A percentile compares a stretch with the other conserved stretches of the same genome.
These are phyloP conservation scores for Parsonsia alboflavescens DNA, from an alignment of 257 asterid species.

Conservation along the genomic window DNA sequence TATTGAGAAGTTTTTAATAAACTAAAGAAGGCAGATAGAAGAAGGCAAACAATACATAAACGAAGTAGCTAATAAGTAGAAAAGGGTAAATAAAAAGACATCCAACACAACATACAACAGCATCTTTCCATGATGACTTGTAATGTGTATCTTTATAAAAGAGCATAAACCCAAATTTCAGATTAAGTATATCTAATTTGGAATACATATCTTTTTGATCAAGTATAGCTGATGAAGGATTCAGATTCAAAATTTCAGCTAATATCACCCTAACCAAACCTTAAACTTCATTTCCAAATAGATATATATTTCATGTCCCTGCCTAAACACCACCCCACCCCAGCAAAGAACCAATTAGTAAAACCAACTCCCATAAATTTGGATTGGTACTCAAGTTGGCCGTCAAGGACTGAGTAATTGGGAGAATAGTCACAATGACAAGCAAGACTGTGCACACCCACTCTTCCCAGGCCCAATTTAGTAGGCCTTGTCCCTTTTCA, in stretches of 20 bases:
- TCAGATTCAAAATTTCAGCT: neutral
- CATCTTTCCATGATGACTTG: neutral
- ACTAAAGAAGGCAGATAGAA: conserved; percentile 1
- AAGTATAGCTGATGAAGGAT: neutral
- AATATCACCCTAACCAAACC: neutral
- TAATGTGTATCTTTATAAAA: neutral
- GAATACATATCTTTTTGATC: too few species aligned
- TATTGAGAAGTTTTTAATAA: conserved; percentile 1
- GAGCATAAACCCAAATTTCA: too few species aligned
- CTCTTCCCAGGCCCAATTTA: neutral
- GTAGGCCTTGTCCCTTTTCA: neutral
- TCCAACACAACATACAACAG: neutral
- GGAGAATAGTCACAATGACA: neutral
- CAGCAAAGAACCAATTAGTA: neutral
- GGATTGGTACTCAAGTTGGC: neutral
- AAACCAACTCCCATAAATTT: neutral
- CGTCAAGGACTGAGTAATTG: neutral
- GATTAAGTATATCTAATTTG: too few species aligned
- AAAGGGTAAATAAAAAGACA: neutral
- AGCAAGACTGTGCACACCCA: neutral
- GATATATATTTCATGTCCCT: neutral
- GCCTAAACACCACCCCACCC: neutral
- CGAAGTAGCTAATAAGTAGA: neutral
- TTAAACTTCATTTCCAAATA: neutral
- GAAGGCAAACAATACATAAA: neutral